A percentile compares a stretch with the other conserved stretches of the same genome.
These are phyloP conservation scores for Salvia splendens DNA, from an alignment of 257 asterid species.

Conservation along the genomic window DNA sequence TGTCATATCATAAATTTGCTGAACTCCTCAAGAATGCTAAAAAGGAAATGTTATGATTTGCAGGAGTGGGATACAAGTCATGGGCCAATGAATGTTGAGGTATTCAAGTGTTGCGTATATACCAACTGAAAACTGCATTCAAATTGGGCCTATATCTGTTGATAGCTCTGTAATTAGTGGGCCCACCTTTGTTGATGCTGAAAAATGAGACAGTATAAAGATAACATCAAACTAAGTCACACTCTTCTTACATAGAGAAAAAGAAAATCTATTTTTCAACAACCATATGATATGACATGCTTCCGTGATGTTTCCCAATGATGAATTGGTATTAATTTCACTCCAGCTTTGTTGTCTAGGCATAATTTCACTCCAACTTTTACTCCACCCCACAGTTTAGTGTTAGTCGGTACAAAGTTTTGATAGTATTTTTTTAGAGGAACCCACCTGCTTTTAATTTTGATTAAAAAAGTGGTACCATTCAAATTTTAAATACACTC, in stretches of 20 bases:
- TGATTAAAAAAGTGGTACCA: not conserved
- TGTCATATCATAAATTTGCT: too few relatives aligned
- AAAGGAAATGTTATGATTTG: too few relatives aligned
- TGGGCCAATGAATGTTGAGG: too few relatives aligned
- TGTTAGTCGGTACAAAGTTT: too few relatives aligned
- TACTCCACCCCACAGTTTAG: too few relatives aligned
- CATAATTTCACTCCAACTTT: not conserved
- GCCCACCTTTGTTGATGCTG: slow-evolving; percentile 53
- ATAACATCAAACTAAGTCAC: slow-evolving; percentile 37
- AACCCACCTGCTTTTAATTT: too few relatives aligned
- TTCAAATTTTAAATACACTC: slow-evolving; percentile 11
- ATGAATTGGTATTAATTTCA: not conserved
- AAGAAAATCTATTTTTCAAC: not conserved
- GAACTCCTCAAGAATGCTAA: too few relatives aligned
- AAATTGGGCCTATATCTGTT: slow-evolving; percentile 55
- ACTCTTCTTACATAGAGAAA: slow-evolving; percentile 17
- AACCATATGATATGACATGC: not conserved
- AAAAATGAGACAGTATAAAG: slow-evolving; percentile 35
- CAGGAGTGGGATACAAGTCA: too few relatives aligned
- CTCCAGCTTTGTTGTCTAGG: not conserved
- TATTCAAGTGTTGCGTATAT: too few relatives aligned
- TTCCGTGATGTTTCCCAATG: not conserved
- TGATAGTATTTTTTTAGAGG: too few relatives aligned
- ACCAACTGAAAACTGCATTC: slow-evolving; percentile 45
- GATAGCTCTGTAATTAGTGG: slow-evolving; percentile 51